Percentiles rank a stretch among this genome's conserved stretches.
Conservation (phyloP, 1,284 basidiomycete species). For the Rhizoctonia solani region DNA sequence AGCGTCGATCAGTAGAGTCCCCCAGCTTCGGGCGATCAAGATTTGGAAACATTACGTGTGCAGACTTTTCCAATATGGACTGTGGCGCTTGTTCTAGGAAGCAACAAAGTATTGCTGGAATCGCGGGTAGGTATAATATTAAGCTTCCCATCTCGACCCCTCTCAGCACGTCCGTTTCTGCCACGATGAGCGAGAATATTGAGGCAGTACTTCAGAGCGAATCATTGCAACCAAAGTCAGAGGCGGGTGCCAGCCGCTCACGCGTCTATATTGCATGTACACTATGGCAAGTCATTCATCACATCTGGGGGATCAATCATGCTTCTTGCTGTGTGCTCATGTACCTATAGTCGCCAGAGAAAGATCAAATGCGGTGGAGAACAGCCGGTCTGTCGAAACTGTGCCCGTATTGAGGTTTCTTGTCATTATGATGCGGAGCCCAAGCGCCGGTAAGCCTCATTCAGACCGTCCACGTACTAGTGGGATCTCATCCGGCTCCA, state of each 20-base stretch:
- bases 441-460: conserved; percentile 23
- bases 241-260: background rate
- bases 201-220: background rate
- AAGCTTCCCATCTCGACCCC: background rate
- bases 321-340: conserved; percentile 6
- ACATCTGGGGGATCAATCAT: no score
- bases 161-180: background rate
- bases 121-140: background rate
- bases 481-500: background rate
- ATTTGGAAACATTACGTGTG: background rate
- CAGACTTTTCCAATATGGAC: no score
- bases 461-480: background rate
- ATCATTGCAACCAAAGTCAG: background rate
- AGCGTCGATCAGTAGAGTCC: background rate
- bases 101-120: background rate
- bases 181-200: conserved; percentile 10
- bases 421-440: conserved; percentile 27
- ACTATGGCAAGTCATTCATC: conserved; percentile 8
- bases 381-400: conserved; percentile 32
- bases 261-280: conserved; percentile 31
- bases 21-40: background rate
- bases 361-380: conserved; percentile 33
- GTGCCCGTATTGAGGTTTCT: conserved; percentile 10
- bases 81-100: background rate
- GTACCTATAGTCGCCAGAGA: conserved; percentile 12